Percentiles rank a stretch among this genome's conserved stretches.
Evolutionary conservation across 2,329 filamentous ascomycete genomes (phyloP).

Genomic region (Colletotrichum lupini): DNA sequence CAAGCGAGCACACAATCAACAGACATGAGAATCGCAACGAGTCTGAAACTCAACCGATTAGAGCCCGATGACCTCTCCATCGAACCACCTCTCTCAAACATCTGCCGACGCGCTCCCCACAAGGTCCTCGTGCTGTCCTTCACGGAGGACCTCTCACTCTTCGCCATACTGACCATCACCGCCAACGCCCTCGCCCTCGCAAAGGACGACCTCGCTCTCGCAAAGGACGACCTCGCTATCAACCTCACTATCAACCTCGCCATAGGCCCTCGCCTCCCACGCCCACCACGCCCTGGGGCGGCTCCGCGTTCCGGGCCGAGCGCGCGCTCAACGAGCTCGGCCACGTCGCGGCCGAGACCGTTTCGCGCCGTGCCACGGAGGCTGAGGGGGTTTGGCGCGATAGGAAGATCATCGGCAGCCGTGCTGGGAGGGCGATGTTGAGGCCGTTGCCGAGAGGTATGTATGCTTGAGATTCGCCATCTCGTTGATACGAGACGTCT

Average conservation of each 20-base stretch:
- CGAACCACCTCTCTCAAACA: neutral
- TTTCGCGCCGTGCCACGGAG: neutral
- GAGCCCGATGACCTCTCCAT: neutral
- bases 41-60: neutral
- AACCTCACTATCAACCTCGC: neutral
- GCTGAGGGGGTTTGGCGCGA: neutral
- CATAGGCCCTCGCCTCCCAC: conserved; percentile 44
- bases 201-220: conserved; percentile 37
- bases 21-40: neutral
- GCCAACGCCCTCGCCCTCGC: conserved; percentile 32
- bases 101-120: neutral
- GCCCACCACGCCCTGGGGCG: conserved; percentile 41
- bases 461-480: no score
- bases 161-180: neutral
- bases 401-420: neutral
- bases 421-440: no score
- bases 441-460: no score
- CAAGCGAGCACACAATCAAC: neutral
- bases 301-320: conserved; percentile 50
- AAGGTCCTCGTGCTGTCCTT: neutral
- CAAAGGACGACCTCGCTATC: conserved; percentile 34
- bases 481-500: no score
- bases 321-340: conserved; percentile 53
- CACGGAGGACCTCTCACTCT: neutral
- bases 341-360: conserved; percentile 39